Evolutionary conservation across 306 rosid species (phyloP).

Genomic region (cucumber (Cucumis sativus)): DNA sequence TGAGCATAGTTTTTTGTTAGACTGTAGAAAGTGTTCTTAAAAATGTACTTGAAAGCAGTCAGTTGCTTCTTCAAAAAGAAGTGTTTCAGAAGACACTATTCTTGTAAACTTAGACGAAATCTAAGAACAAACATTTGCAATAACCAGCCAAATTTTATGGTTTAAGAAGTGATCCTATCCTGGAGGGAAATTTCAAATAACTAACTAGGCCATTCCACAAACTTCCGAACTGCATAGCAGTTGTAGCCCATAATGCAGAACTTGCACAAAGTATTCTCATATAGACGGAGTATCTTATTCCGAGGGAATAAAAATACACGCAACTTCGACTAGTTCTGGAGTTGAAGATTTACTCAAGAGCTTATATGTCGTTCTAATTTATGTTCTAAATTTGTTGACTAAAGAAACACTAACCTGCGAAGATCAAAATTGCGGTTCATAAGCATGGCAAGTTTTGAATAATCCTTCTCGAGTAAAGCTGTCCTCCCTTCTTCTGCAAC

Average conservation of each 20-base stretch:
- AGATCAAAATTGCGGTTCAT: constrained; percentile 75
- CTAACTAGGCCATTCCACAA: neutral
- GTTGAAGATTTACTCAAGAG: neutral
- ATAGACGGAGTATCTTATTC: neutral
- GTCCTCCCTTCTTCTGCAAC: constrained; percentile 61
- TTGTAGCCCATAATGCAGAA: neutral
- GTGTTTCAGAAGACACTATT: neutral
- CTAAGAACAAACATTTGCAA: neutral
- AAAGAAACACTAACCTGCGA: constrained; percentile 45
- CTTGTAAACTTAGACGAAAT: neutral
- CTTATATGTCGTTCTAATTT: neutral
- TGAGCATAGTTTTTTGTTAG: neutral
- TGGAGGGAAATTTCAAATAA: neutral
- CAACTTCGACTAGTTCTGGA: neutral
- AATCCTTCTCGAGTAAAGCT: constrained; percentile 47
- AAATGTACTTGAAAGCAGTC: neutral
- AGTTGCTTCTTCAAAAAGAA: neutral
- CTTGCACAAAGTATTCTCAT: neutral
- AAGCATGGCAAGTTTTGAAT: constrained; percentile 50
- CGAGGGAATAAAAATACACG: neutral
- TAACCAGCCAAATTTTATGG: neutral
- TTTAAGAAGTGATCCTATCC: neutral
- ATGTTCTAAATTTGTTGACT: neutral
- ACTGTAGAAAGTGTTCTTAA: neutral
- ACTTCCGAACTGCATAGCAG: neutral